Evolutionary conservation across 1,284 basidiomycete species (phyloP).

Genomic region (Testicularia cyperi): DNA sequence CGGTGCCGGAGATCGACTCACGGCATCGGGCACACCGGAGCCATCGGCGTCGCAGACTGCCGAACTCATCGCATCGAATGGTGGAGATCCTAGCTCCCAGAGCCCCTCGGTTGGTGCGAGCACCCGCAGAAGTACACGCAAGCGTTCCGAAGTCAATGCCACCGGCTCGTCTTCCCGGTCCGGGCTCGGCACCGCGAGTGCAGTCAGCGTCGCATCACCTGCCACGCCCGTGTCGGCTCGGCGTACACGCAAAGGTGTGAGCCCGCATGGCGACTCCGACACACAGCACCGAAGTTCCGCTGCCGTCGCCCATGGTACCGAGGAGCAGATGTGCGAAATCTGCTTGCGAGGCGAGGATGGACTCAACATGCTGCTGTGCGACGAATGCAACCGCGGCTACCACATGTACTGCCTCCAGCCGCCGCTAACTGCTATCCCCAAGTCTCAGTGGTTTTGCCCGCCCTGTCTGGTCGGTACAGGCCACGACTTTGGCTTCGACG

Average conservation of each 20-base stretch:
- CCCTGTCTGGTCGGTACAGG: slow-evolving; percentile 88
- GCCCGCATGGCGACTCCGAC: slow-evolving; percentile 23
- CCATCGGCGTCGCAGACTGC: slow-evolving; percentile 15
- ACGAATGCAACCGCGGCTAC: slow-evolving; percentile 91
- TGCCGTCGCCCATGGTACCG: slow-evolving; percentile 2
- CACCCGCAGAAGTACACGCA: slow-evolving; percentile 29
- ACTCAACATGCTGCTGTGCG: slow-evolving; percentile 89
- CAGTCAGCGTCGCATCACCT: too few relatives aligned
- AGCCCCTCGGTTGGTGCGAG: slow-evolving; percentile 21
- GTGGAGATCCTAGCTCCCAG: too few relatives aligned
- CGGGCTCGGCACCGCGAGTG: slow-evolving; percentile 11
- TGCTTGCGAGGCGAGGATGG: slow-evolving; percentile 80
- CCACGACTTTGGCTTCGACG: slow-evolving; percentile 98
- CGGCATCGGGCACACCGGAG: slow-evolving; percentile 23
- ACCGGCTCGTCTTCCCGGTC: slow-evolving; percentile 14
- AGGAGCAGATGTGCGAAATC: slow-evolving; percentile 55
- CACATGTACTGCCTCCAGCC: slow-evolving; percentile 96
- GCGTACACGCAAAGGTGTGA: slow-evolving; percentile 26
- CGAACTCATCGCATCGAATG: too few relatives aligned
- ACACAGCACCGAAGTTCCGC: slow-evolving; percentile 3
- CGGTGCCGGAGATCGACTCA: slow-evolving; percentile 2
- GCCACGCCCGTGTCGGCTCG: slow-evolving; percentile 11
- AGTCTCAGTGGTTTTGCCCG: slow-evolving; percentile 94
- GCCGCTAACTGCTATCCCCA: slow-evolving; percentile 78
- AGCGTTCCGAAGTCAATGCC: slow-evolving; percentile 19